Percentiles rank a stretch among this genome's conserved stretches.
Evolutionary conservation across 1,139 yeast species (phyloP).

Genomic region (Pichia sp.): DNA sequence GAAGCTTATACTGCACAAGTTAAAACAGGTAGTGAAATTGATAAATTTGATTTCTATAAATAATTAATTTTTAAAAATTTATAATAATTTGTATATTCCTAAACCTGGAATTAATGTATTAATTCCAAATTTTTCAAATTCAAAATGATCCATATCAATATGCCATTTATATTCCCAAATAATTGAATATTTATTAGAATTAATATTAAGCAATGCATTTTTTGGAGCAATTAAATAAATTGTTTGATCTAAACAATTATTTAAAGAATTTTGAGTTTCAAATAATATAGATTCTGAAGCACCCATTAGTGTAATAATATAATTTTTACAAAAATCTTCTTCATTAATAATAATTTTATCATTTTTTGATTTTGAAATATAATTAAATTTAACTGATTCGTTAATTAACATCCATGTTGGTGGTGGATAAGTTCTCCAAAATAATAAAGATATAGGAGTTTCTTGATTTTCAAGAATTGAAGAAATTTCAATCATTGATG

Average conservation of each 20-base stretch:
- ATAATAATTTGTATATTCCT: conserved; percentile 42
- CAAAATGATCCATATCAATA: conserved; percentile 65
- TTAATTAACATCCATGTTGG: conserved; percentile 69
- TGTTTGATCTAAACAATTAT: conserved; percentile 4
- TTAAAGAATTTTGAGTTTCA: conserved; percentile 12
- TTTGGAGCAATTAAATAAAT: conserved; percentile 24
- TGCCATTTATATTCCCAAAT: conserved; percentile 47
- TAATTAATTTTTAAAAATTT: conserved; percentile 29
- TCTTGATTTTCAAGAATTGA: conserved; percentile 5
- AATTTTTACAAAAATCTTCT: not conserved
- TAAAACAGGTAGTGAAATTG: conserved; percentile 90
- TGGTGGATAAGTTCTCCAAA: conserved; percentile 96
- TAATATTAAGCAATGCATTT: conserved; percentile 22
- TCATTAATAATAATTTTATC: not conserved
- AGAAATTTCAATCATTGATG: conserved; percentile 44
- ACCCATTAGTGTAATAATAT: conserved; percentile 57
- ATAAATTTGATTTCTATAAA: conserved; percentile 95
- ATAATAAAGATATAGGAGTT: conserved; percentile 39
- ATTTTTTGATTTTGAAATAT: conserved; percentile 3
- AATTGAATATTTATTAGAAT: not conserved
- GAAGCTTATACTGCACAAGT: conserved; percentile 97
- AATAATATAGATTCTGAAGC: conserved; percentile 32
- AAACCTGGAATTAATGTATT: conserved; percentile 55
- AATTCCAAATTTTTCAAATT: conserved; percentile 35
- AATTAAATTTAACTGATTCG: not conserved